Percentiles rank a stretch among this genome's conserved stretches.
phyloP scores from a whole-genome alignment of 208 protist genomes.

The Trichomonas vaginalis region DNA sequence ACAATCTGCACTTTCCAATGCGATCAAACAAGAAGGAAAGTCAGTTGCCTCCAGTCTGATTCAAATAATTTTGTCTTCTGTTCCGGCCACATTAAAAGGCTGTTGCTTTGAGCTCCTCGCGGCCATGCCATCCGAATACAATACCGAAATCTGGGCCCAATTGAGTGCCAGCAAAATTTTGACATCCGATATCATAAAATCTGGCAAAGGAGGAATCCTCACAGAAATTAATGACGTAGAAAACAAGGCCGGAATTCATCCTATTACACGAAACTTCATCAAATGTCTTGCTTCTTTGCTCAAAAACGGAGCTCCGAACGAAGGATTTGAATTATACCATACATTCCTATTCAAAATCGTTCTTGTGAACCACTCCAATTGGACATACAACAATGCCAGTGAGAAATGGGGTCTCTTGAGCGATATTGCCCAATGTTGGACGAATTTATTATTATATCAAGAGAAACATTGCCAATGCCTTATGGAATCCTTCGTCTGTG shows the following conservation, averaged over 20 bases:
- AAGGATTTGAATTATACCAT: neutral
- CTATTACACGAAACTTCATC: neutral
- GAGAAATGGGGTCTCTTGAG: neutral
- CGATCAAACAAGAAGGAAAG: no score
- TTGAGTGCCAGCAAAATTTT: neutral
- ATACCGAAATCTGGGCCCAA: neutral
- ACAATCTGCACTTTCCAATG: neutral
- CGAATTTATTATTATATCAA: neutral
- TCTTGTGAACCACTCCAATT: neutral
- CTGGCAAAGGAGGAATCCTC: neutral
- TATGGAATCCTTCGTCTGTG: neutral
- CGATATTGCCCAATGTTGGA: neutral
- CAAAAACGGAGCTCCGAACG: neutral
- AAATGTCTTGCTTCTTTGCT: neutral
- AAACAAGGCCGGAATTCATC: no score
- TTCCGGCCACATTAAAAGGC: neutral
- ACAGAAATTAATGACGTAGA: neutral
- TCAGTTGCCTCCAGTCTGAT: neutral
- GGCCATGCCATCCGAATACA: neutral
- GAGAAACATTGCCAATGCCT: neutral
- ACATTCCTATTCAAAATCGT: neutral
- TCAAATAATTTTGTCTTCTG: neutral
- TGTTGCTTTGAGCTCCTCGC: neutral
- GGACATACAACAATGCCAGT: neutral
- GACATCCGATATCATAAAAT: neutral